Percentiles rank a stretch among this genome's conserved stretches.
These are phyloP conservation scores for Tillandsia fasciculata DNA, from an alignment of 176 grass and related monocot species.

Conservation along the genomic window DNA sequence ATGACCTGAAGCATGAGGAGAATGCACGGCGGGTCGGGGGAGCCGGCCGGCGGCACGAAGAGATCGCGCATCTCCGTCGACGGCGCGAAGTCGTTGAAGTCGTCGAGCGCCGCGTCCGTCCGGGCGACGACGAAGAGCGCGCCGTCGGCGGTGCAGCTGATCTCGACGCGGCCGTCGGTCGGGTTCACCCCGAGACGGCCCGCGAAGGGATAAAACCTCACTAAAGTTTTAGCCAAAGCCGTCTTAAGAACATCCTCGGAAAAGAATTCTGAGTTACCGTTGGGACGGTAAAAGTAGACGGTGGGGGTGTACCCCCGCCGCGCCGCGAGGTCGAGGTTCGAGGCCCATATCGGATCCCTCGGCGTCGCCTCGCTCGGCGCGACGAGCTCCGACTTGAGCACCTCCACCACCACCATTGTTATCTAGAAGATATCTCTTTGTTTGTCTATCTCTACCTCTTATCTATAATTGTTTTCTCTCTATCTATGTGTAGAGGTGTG, in stretches of 20 bases:
- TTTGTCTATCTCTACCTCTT: too few species aligned
- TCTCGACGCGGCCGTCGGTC: constrained; percentile 25
- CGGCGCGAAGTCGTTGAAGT: constrained; percentile 30
- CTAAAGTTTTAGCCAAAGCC: constrained; percentile 32
- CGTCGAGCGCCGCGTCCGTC: constrained; percentile 17
- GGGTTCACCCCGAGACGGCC: constrained; percentile 25
- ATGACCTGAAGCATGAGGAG: constrained; percentile 45
- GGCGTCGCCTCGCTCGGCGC: constrained; percentile 37
- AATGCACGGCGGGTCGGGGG: neutral
- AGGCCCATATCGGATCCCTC: constrained; percentile 38
- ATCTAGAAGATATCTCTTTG: too few species aligned
- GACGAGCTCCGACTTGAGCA: constrained; percentile 38
- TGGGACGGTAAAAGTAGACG: constrained; percentile 44
- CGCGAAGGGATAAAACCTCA: constrained; percentile 48
- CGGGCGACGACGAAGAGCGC: constrained; percentile 43
- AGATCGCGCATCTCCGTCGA: constrained; percentile 21
- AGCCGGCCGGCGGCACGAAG: constrained; percentile 26
- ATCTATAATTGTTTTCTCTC: too few species aligned
- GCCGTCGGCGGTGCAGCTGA: constrained; percentile 37
- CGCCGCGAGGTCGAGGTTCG: constrained; percentile 55
- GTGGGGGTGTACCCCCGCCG: constrained; percentile 37
- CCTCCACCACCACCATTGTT: constrained; percentile 22
- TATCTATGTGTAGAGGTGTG: too few species aligned
- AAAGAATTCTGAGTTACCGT: constrained; percentile 24
- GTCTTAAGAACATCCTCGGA: constrained; percentile 21